Evolutionary conservation across 805 yeast genomes (phyloP).

Genomic region (Metschnikowia colocasiae): DNA sequence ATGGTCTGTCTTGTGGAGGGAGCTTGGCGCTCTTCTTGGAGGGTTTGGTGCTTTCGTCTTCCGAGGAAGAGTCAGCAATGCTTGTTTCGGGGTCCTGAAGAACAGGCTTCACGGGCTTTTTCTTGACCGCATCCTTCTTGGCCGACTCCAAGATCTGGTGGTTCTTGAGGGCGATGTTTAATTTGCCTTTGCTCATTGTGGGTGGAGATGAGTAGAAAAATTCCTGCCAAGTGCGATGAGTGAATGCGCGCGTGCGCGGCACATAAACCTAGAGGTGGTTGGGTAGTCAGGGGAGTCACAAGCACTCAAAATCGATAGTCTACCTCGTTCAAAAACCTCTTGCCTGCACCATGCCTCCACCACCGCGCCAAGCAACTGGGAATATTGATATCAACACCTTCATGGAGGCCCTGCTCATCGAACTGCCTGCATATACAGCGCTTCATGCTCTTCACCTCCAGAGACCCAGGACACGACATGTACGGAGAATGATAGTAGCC

Average conservation of each 20-base stretch:
- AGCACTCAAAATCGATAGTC: slow-evolving; percentile 13
- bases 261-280: no score
- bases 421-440: slow-evolving; percentile 33
- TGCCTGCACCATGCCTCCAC: slow-evolving; percentile 73
- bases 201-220: slow-evolving; percentile 5
- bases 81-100: slow-evolving; percentile 12
- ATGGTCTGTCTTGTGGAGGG: slow-evolving; percentile 19
- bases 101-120: slow-evolving; percentile 15
- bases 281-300: no score
- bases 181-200: slow-evolving; percentile 19
- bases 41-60: slow-evolving; percentile 38
- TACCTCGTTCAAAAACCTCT: slow-evolving; percentile 48
- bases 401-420: slow-evolving; percentile 17
- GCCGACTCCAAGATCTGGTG: slow-evolving; percentile 13
- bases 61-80: slow-evolving; percentile 14
- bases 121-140: slow-evolving; percentile 1
- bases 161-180: slow-evolving; percentile 19
- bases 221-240: slow-evolving; percentile 14
- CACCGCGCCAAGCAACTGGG: slow-evolving; percentile 68
- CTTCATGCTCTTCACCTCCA: slow-evolving; percentile 31
- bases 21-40: slow-evolving; percentile 36
- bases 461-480: slow-evolving; percentile 38
- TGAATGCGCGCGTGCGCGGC: slow-evolving; percentile 7
- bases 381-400: slow-evolving; percentile 42
- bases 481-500: slow-evolving; percentile 44